Percentiles rank a stretch among this genome's conserved stretches.
Evolutionary conservation across 768 basidiomycete genomes (phyloP).

Genomic region (Lyophyllum decastes): DNA sequence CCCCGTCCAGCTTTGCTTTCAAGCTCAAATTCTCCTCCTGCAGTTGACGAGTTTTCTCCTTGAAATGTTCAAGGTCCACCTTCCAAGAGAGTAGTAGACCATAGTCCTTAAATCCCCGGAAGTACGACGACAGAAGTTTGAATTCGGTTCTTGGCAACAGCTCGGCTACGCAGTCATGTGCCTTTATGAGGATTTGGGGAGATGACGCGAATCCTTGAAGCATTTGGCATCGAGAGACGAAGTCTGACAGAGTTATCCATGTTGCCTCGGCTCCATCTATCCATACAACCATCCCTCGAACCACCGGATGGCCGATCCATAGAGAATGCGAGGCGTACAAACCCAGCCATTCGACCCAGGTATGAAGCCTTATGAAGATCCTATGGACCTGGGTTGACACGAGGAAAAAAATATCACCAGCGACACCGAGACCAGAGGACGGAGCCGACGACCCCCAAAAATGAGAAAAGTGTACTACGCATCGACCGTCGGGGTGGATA

Average conservation of each 20-base stretch:
- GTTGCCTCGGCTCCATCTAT: neutral
- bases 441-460: too few relatives aligned
- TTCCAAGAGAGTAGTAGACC: neutral
- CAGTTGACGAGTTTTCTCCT: neutral
- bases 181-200: neutral
- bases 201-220: neutral
- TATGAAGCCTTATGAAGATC: too few relatives aligned
- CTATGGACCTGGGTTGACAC: too few relatives aligned
- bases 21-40: too few relatives aligned
- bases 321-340: too few relatives aligned
- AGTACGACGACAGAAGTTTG: neutral
- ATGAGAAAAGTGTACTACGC: too few relatives aligned
- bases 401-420: too few relatives aligned
- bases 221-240: neutral
- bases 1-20: too few relatives aligned
- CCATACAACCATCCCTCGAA: conserved; percentile 3
- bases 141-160: neutral
- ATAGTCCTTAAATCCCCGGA: neutral
- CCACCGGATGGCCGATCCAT: too few relatives aligned
- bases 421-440: too few relatives aligned
- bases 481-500: too few relatives aligned
- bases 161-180: neutral
- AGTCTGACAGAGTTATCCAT: neutral
- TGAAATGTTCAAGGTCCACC: neutral
- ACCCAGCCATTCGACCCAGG: too few relatives aligned